Base-by-base conservation (phyloP, 768 basidiomycete species). In the Naematelia encephala region DNA sequence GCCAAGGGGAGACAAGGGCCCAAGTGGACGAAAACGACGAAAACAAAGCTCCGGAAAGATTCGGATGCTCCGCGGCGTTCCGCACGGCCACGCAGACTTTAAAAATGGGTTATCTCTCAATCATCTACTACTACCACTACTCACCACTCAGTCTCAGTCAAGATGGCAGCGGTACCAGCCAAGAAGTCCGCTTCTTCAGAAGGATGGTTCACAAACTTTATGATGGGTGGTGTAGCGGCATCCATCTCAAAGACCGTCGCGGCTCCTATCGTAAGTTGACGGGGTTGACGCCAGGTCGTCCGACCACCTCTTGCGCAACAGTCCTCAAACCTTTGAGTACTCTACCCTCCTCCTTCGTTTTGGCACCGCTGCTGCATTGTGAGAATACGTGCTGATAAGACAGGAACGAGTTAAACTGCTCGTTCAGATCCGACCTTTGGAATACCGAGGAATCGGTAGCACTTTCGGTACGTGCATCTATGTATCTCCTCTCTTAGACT, bases 241-340 rank as follows among this genome's bases (percentile, higher is more conserved):
- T 62, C 69, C 53, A 80, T 80, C 54, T 78, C 78, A 27, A 80
- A 80, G 55, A 80, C 80, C 8, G 69, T 61, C 4, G 80, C 79
- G 4, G 79, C 79, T 30, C 79, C 79, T 34, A 80, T 80, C 48
- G 79, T 59, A 27, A 22, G 58, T 48, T n/a, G n/a, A n/a, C n/a
- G n/a, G 12, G 34, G 34, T 8, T 16, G 34, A 39, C 8, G n/a
- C n/a, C n/a, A n/a, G n/a, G n/a, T n/a, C n/a, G n/a, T n/a, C n/a
- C n/a, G n/a, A n/a, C n/a, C n/a, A n/a, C n/a, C n/a, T n/a, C n/a
- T n/a, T n/a, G n/a, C n/a, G n/a, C n/a, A n/a, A n/a, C n/a, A n/a
- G n/a, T n/a, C n/a, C n/a, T n/a, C n/a, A n/a, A n/a, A n/a, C n/a
- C n/a, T n/a, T n/a, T n/a, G n/a, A n/a, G n/a, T n/a, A n/a, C n/a